Percentiles rank a stretch among this genome's conserved stretches.
phyloP scores from a whole-genome alignment of 768 basidiomycete genomes.

The Sarcomyxa edulis region DNA sequence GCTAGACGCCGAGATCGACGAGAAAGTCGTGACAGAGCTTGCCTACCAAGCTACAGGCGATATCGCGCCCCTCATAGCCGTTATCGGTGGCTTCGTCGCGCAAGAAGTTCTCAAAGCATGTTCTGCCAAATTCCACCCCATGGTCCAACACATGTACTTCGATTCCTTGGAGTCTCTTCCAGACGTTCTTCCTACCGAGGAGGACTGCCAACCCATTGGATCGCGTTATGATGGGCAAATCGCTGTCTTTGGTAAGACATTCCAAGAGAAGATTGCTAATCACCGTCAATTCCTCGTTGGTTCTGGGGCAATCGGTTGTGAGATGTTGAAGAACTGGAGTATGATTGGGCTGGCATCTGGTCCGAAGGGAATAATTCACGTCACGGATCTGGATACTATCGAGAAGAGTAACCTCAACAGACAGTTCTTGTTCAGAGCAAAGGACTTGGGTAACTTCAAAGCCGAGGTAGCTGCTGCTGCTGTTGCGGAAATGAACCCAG shows the following conservation, averaged over 20 bases:
- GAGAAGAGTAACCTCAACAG: slow-evolving; percentile 99
- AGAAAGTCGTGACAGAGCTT: slow-evolving; percentile 78
- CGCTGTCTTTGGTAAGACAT: slow-evolving; percentile 89
- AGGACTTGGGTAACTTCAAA: slow-evolving; percentile 97
- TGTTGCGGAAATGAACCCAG: slow-evolving; percentile 94
- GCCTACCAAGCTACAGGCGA: slow-evolving; percentile 91
- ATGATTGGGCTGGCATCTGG: slow-evolving; percentile 95
- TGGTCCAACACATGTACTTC: slow-evolving; percentile 93
- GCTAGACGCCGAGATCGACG: slow-evolving; percentile 68
- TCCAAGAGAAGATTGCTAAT: slow-evolving; percentile 89
- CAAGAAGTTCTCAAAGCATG: slow-evolving; percentile 97
- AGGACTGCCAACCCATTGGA: slow-evolving; percentile 75
- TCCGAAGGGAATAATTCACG: slow-evolving; percentile 74
- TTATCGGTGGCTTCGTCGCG: slow-evolving; percentile 95
- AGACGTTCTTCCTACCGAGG: slow-evolving; percentile 64
- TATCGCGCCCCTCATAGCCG: slow-evolving; percentile 84
- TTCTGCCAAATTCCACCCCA: slow-evolving; percentile 97
- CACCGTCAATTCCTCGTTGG: slow-evolving; percentile 96
- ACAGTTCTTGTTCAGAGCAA: slow-evolving; percentile 95
- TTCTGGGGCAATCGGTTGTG: slow-evolving; percentile 98
- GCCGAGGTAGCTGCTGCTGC: slow-evolving; percentile 89
- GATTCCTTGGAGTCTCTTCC: slow-evolving; percentile 97
- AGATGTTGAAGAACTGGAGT: slow-evolving; percentile 99
- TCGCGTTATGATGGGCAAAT: slow-evolving; percentile 93
- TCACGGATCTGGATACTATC: slow-evolving; percentile 97